Conservation (phyloP, 257 asterid species). For the Rehmannia glutinosa region DNA sequence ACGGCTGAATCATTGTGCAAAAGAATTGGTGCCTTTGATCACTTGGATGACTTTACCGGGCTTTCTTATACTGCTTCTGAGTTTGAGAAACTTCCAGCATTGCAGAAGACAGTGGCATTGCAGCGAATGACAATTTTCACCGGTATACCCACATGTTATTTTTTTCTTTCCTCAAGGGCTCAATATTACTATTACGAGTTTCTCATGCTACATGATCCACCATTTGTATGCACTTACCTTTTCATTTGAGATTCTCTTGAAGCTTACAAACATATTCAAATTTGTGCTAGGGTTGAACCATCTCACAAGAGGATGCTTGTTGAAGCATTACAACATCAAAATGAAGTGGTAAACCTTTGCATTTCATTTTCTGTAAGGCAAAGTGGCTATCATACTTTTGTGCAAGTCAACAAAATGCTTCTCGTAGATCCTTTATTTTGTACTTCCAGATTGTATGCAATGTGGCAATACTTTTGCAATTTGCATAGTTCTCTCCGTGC, state of each 20-base stretch:
- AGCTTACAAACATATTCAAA: slow-evolving; percentile 10
- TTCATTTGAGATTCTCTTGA: slow-evolving; percentile 10
- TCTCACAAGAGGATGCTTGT: slow-evolving; percentile 99
- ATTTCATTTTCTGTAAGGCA: slow-evolving; percentile 1
- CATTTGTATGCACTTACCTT: neutral
- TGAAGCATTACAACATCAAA: slow-evolving; percentile 93
- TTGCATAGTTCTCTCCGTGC: neutral
- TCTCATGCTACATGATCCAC: slow-evolving; percentile 14
- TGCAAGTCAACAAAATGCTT: neutral
- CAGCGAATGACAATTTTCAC: slow-evolving; percentile 89
- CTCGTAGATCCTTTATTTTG: neutral
- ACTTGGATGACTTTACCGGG: slow-evolving; percentile 77
- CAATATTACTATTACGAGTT: slow-evolving; percentile 16
- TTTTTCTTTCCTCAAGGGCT: neutral
- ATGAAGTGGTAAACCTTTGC: slow-evolving; percentile 76
- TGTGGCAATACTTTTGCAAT: neutral
- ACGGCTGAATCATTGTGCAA: slow-evolving; percentile 96
- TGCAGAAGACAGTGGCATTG: slow-evolving; percentile 81
- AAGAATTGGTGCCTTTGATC: slow-evolving; percentile 83
- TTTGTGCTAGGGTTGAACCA: slow-evolving; percentile 85
- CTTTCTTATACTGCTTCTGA: slow-evolving; percentile 93
- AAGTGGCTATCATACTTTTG: slow-evolving; percentile 4
- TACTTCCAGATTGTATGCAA: neutral
- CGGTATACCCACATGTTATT: slow-evolving; percentile 37
- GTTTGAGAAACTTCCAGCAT: slow-evolving; percentile 89